These are phyloP conservation scores for Suillus subaureus DNA, from an alignment of 768 basidiomycete species.

Conservation along the genomic window DNA sequence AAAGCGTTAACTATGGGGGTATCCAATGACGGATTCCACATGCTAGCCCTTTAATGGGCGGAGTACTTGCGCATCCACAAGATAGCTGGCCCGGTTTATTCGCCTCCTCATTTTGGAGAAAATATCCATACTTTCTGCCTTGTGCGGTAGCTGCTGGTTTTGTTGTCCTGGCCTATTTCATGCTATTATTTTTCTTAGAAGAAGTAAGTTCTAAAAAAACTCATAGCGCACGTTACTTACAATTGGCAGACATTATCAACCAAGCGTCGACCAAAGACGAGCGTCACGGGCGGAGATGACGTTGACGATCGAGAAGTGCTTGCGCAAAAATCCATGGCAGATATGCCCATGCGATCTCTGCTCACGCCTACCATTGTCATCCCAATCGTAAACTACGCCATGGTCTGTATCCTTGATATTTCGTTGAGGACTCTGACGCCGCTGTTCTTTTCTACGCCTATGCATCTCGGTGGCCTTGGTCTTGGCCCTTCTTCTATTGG, in stretches of 20 bases:
- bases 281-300: not conserved
- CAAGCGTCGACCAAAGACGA: not conserved
- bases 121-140: conserved; percentile 65
- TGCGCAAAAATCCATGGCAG: conserved; percentile 1
- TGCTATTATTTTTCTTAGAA: conserved; percentile 50
- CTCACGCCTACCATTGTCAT: conserved; percentile 26
- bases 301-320: conserved; percentile 8
- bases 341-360: conserved; percentile 45
- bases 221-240: not conserved
- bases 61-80: conserved; percentile 53
- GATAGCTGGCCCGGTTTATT: conserved; percentile 55
- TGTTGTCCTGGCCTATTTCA: conserved; percentile 46
- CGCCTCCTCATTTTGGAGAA: conserved; percentile 46
- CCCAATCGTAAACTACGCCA: conserved; percentile 32
- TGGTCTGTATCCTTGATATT: conserved; percentile 32
- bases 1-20: not conserved
- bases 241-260: not conserved
- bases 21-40: too few species aligned
- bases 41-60: conserved; percentile 55
- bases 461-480: conserved; percentile 28
- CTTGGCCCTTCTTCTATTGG: conserved; percentile 31
- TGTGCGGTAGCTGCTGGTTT: conserved; percentile 61
- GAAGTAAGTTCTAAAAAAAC: conserved; percentile 40
- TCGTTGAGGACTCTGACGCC: conserved; percentile 28
- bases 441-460: conserved; percentile 30